Evolutionary conservation across 2,329 filamentous ascomycete species (phyloP), one percentile per base, ranked within the genome.

Genomic region (Pestalotiopsis sp.): DNA sequence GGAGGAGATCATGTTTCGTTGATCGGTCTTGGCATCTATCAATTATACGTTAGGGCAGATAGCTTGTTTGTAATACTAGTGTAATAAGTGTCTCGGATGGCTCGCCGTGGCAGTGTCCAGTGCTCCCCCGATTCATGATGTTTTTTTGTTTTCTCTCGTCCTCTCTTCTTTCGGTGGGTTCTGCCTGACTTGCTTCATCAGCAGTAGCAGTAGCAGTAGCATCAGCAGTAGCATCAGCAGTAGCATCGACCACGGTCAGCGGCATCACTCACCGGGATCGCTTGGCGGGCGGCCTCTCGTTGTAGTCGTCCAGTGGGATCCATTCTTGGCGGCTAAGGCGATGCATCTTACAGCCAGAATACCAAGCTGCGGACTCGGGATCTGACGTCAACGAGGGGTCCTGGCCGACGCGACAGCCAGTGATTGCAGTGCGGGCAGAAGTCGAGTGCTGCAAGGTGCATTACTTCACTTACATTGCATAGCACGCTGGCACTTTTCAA

Each of bases 251-350:
- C 57, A 59, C 27, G 12, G 27, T 59, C 57, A 59, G 23, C 57
- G 23, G 57, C 20, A 59, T 59, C 23, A 23, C 25, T 59, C 23
- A 36, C 27, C 45, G 45, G 45, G 23, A 27, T 41, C 59, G 27
- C 59, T 62, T 62, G 59, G 59, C 59, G 31, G 59, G 59, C 59
- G 59, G 59, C 59, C 59, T 62, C 59, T 27, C 58, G 25, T n/a
- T 20, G 23, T 61, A 36, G 59, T 36, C 36, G 31, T 36, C 59
- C 38, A 38, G 11, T 36, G 59, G 27, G 31, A n/a, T 62, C 45
- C 45, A 52, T 52, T 52, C 45, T 52, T 52, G 45, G 45, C 45
- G 20, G 45, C 45, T 17, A 45, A 45, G 41, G 41, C 41, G 17
- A 60, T 27, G 58, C 58, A 27, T 17, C 12, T 23, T 27, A 20